Percentiles rank a stretch among this genome's conserved stretches.
Conservation (phyloP, 2,329 filamentous ascomycete genomes). For the Volutella citrinella region DNA sequence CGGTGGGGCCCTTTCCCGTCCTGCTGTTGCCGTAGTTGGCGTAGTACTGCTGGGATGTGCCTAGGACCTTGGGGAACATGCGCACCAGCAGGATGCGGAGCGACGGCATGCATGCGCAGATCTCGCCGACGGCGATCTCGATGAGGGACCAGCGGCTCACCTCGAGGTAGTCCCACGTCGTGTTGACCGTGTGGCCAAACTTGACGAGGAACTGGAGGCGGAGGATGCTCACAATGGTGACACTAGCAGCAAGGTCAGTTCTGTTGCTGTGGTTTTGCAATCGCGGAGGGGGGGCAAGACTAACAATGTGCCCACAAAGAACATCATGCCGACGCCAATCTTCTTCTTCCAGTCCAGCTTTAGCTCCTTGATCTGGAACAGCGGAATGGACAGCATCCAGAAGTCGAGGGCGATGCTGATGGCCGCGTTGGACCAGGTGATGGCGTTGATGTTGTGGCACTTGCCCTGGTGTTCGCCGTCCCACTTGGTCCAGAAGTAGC, state of each 20-base stretch:
- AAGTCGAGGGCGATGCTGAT: slow-evolving; percentile 51
- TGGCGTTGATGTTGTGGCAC: slow-evolving; percentile 47
- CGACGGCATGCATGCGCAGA: slow-evolving; percentile 38
- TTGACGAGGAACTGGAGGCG: slow-evolving; percentile 32
- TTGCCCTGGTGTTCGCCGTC: slow-evolving; percentile 42
- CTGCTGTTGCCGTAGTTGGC: slow-evolving; percentile 20
- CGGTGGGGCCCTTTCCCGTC: slow-evolving; percentile 6
- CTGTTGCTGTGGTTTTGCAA: slow-evolving; percentile 2
- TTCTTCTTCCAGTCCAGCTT: slow-evolving; percentile 47
- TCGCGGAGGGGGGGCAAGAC: slow-evolving; percentile 12
- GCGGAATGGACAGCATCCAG: slow-evolving; percentile 49
- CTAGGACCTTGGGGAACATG: slow-evolving; percentile 35
- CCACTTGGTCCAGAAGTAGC: slow-evolving; percentile 53
- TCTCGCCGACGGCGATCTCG: slow-evolving; percentile 37
- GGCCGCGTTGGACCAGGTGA: slow-evolving; percentile 50
- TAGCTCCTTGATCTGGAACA: slow-evolving; percentile 41
- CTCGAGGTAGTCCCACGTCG: slow-evolving; percentile 33
- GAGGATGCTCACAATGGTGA: slow-evolving; percentile 37
- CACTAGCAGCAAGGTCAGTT: slow-evolving; percentile 15
- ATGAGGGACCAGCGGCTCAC: slow-evolving; percentile 34
- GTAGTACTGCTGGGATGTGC: slow-evolving; percentile 29
- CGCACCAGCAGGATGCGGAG: slow-evolving; percentile 33
- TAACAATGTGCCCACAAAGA: slow-evolving; percentile 46
- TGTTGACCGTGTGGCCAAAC: slow-evolving; percentile 28
- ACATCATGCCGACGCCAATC: slow-evolving; percentile 48